Evolutionary conservation across 2,329 filamentous ascomycete genomes (phyloP), one percentile per base, ranked within the genome.

Genomic region (Talaromyces piceae): DNA sequence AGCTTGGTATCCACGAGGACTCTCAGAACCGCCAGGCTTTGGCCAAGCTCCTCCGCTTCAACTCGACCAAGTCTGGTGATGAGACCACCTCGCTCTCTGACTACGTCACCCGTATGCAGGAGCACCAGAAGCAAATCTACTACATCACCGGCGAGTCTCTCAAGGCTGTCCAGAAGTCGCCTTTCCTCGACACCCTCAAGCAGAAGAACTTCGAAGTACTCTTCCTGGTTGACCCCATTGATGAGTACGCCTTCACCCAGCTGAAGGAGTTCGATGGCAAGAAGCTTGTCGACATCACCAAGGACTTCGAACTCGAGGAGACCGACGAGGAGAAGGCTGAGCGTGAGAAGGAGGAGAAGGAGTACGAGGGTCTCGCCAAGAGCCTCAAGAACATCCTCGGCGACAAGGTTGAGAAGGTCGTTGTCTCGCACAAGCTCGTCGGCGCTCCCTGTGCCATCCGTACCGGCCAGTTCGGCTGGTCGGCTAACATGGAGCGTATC

Each of bases 121-220:
- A 97, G 82, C 91, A 97, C 82, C 93, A 98, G 86, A 96, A 97
- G 86, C 91, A 98, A 79, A 90, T 98, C 77, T 98, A 98, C 87
- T 98, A 97, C 88, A 98, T 98, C 82, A 98, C 93, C 59, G 93
- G 93, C 78, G 93, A 98, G 85, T 95, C 91, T 53, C 85, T 95
- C 79, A 96, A 96, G 84, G 93, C 93, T 62, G 93, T 98, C 62
- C 78, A 86, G 75, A 94, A 95, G 82, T 98, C 93, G 63, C 93
- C 93, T 67, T 98, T 98, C 91, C 84, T 98, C 61, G 93, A 98
- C 73, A 84, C 91, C 52, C 89, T 98, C 75, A 95, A 94, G 84
- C 87, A 90, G 73, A 98, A 98, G 90, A 85, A 87, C 79, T 98
- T 98, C 71, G 93, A 98, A 80, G 93, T 98, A 69, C 86, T 98